phyloP scores from a whole-genome alignment of 2,329 filamentous ascomycete species.

The Arthrobotrys conoides region DNA sequence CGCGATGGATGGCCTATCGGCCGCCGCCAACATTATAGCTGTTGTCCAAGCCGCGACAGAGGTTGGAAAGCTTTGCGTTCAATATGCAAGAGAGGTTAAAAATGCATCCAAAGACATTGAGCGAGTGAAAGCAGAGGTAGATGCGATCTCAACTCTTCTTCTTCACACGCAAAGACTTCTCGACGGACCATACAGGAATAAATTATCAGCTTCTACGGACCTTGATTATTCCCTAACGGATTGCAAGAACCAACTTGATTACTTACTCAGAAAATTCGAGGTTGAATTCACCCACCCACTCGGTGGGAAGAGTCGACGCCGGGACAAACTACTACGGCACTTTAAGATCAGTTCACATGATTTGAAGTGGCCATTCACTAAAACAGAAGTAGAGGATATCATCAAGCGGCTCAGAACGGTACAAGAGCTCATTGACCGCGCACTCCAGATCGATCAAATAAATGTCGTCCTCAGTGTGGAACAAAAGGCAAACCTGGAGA shows the following conservation, averaged over 20 bases:
- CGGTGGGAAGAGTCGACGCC: not conserved
- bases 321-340: slow-evolving; percentile 8
- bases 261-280: slow-evolving; percentile 12
- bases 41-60: slow-evolving; percentile 33
- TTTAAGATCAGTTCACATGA: not conserved
- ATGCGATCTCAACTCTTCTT: slow-evolving; percentile 3
- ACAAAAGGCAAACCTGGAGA: slow-evolving; percentile 17
- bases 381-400: slow-evolving; percentile 22
- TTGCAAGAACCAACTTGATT: slow-evolving; percentile 5
- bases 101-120: slow-evolving; percentile 35
- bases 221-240: slow-evolving; percentile 2
- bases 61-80: slow-evolving; percentile 39
- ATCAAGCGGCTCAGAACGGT: slow-evolving; percentile 4
- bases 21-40: slow-evolving; percentile 51
- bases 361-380: slow-evolving; percentile 45
- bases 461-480: slow-evolving; percentile 33
- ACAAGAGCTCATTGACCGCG: slow-evolving; percentile 12
- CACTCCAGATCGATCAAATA: slow-evolving; percentile 35
- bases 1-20: slow-evolving; percentile 43
- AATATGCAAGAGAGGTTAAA: slow-evolving; percentile 47
- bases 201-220: slow-evolving; percentile 19
- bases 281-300: not conserved
- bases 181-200: slow-evolving; percentile 12
- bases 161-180: slow-evolving; percentile 16
- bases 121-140: slow-evolving; percentile 12